Evolutionary conservation across 495 filamentous ascomycete species (phyloP), one percentile per base, ranked within the genome.

Genomic region (Astrothelium macrocarpum): DNA sequence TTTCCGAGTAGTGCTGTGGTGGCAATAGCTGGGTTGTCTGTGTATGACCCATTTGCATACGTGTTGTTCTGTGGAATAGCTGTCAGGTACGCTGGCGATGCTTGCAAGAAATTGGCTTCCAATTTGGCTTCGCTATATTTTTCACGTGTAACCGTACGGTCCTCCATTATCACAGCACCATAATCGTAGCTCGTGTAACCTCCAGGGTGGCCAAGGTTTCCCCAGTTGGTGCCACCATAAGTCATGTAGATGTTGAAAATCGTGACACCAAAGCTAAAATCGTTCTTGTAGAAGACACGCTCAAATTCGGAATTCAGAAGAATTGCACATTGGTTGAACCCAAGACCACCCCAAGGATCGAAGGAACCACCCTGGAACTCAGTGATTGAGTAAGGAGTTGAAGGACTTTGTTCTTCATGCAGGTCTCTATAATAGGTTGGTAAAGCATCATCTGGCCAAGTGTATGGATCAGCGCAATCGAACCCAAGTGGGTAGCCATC

Each of bases 61-160:
- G 75, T 78, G n/a, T 78, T 69, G 46, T 76, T 81, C 5, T 75
- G 74, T 20, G 82, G 79, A 10, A 70, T 77, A 7, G 81, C 75
- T 2, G 79, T 76, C 32, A 90, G 76, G 65, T 90, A 91, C 0
- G 79, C 81, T 1, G 86, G 87, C 7, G 85, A 87, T 1, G 82
- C 82, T 64, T 85, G 85, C 56, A 85, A 71, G 74, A 92, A 93
- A 67, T 88, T 87, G 25, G 80, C 87, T 66, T 89, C 72, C 1
- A 92, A 78, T 64, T 91, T 94, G 42, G 88, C 73, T 68, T 92
- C 87, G 61, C 84, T 87, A 71, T 91, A 92, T 73, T 93, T 93
- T 67, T 90, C 87, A 29, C 90, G 79, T 16, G 75, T 75, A 31
- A 92, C 72, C 12, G 79, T 80, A 9, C 87, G 81, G 53, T 85